These are phyloP conservation scores for Wickerhamomyces rabaulensis DNA, from an alignment of 805 yeast species.

Conservation along the genomic window DNA sequence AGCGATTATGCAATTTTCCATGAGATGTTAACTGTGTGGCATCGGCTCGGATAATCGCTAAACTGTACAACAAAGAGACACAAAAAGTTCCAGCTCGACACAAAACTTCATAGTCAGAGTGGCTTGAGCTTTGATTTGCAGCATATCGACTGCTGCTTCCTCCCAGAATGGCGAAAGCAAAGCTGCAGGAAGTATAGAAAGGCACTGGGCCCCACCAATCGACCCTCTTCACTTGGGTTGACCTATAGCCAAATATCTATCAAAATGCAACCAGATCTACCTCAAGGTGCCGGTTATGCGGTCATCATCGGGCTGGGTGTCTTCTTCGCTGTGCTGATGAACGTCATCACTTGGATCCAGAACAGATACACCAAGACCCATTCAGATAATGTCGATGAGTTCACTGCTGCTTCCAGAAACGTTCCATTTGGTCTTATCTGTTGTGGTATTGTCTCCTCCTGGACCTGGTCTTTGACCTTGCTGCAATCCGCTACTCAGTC, in stretches of 20 bases:
- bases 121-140: neutral
- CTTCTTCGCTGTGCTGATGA: conserved; percentile 40
- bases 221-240: too few relatives aligned
- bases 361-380: conserved; percentile 28
- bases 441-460: conserved; percentile 38
- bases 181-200: neutral
- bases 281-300: conserved; percentile 76
- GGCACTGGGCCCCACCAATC: neutral
- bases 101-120: neutral
- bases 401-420: conserved; percentile 40
- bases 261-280: conserved; percentile 24
- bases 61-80: neutral
- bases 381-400: conserved; percentile 31
- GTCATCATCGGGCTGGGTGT: conserved; percentile 70
- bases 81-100: neutral
- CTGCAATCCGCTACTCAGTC: conserved; percentile 27
- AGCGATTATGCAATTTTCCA: too few relatives aligned
- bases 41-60: neutral
- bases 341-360: conserved; percentile 31
- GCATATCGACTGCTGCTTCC: neutral
- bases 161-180: neutral
- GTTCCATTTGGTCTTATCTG: conserved; percentile 39
- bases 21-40: neutral
- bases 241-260: too few relatives aligned
- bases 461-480: conserved; percentile 32